Evolutionary conservation across 2,329 filamentous ascomycete species (phyloP).

Genomic region (Periconia sp.): DNA sequence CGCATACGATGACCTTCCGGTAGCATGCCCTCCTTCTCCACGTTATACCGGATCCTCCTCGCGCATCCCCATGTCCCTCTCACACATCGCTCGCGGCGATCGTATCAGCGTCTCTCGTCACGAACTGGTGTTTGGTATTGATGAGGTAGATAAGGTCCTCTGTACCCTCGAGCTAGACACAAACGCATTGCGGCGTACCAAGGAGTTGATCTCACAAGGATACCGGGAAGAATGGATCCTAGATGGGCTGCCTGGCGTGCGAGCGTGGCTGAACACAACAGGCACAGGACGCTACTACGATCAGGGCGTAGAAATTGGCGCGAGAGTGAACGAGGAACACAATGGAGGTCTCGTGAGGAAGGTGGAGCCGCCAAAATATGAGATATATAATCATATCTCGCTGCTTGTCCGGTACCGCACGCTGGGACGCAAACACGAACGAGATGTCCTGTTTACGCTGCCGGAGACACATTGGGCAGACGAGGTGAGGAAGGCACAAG

Average conservation of each 20-base stretch:
- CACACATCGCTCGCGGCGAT: conserved; percentile 84
- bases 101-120: conserved; percentile 84
- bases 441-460: neutral
- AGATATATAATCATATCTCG: conserved; percentile 85
- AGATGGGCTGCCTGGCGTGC: conserved; percentile 86
- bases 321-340: neutral
- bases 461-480: conserved; percentile 51
- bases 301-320: conserved; percentile 79
- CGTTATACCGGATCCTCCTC: conserved; percentile 68
- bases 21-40: neutral
- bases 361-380: conserved; percentile 58
- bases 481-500: conserved; percentile 53
- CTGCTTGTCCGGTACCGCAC: conserved; percentile 78
- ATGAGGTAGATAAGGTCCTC: conserved; percentile 71
- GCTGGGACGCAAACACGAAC: neutral
- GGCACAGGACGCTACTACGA: conserved; percentile 86
- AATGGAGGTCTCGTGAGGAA: neutral
- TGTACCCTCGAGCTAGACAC: conserved; percentile 69
- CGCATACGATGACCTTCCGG: neutral
- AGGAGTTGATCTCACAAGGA: conserved; percentile 72
- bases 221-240: conserved; percentile 94
- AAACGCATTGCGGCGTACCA: conserved; percentile 66
- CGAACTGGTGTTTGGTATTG: conserved; percentile 74
- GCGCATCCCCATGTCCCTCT: conserved; percentile 78
- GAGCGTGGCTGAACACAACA: conserved; percentile 84